Base-by-base conservation (phyloP, 2,329 filamentous ascomycete species). In the Botrytis pseudocinerea region DNA sequence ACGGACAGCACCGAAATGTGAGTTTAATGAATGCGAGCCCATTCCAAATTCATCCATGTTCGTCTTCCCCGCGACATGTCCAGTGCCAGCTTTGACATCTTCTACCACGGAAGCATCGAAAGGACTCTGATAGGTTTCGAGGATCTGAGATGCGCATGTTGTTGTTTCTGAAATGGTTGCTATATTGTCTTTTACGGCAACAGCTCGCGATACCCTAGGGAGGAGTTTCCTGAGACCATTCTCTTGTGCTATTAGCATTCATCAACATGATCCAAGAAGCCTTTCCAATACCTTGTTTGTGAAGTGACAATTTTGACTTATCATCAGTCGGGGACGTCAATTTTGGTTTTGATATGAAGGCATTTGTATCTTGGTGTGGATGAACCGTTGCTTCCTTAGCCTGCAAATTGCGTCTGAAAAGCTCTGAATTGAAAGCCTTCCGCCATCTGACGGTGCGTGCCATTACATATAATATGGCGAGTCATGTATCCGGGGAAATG, bases 31-130 rank as follows among this genome's bases (percentile, higher is more conserved):
- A 80, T 97, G 91, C 14, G 94, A 97, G 2, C 94, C 94, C 95
- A 97, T 97, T 42, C 95, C 94, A 81, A 97, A 97, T 81, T 97
- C 96, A 83, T 98, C 96, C 85, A 98, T 90, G 81, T 97, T 97
- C 2, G 94, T 95, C 82, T 97, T 97, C 10, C 92, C 92, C 2
- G 95, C 81, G 9, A 87, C n/a, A 35, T 8, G 81, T 9, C 89
- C 90, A 60, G 91, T 92, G 8, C 87, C 86, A 42, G 84, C 80
- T 72, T 88, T 87, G 48, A 98, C 86, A 78, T 91, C 88, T 69
- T 86, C 83, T 48, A 97, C 89, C 28, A 98, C 90, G 14, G 93
- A 95, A 28, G 95, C 94, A 80, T 95, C 89, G 82, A 92, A 95
- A 6, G 95, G 93, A 74, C 92, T 94, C 51, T 82, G 84, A 82